These are phyloP conservation scores for Sporisorium iseilematis-ciliati DNA, from an alignment of 1,284 basidiomycete genomes.

Conservation along the genomic window DNA sequence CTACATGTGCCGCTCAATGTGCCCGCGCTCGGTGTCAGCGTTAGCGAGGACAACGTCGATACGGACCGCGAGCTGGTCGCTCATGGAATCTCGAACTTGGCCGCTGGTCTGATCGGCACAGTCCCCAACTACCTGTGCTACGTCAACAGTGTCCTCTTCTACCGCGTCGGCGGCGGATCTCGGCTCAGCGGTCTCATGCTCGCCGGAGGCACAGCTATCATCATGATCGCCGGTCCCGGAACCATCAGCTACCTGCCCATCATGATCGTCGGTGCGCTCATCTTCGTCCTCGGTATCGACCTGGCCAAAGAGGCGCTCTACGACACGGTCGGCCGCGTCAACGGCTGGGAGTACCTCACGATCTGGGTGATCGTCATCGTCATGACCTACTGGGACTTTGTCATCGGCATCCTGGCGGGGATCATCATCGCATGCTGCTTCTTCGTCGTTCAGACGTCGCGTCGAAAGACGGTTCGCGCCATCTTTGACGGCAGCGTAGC, in stretches of 20 bases:
- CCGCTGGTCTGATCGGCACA: slow-evolving; percentile 83
- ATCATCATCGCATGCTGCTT: slow-evolving; percentile 93
- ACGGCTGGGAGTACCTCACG: slow-evolving; percentile 72
- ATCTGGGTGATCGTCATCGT: slow-evolving; percentile 76
- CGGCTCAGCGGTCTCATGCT: slow-evolving; percentile 87
- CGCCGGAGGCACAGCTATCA: slow-evolving; percentile 78
- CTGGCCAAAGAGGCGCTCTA: slow-evolving; percentile 91
- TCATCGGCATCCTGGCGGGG: slow-evolving; percentile 91
- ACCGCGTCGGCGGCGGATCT: slow-evolving; percentile 90
- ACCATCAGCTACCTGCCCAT: slow-evolving; percentile 67
- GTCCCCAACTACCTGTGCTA: slow-evolving; percentile 75
- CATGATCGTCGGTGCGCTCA: slow-evolving; percentile 79
- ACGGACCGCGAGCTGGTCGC: slow-evolving; percentile 92
- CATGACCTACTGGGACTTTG: slow-evolving; percentile 80
- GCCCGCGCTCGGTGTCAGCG: slow-evolving; percentile 92
- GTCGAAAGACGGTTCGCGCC: slow-evolving; percentile 70
- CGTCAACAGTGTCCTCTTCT: slow-evolving; percentile 74
- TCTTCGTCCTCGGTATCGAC: slow-evolving; percentile 94
- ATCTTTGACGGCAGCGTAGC: slow-evolving; percentile 67
- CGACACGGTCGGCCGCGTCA: slow-evolving; percentile 90
- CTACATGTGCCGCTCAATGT: slow-evolving; percentile 81
- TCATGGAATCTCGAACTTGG: slow-evolving; percentile 90
- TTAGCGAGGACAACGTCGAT: slow-evolving; percentile 88
- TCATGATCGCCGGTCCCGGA: slow-evolving; percentile 85
- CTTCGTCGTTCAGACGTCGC: slow-evolving; percentile 94